Conservation (phyloP, 345 rosid species). For the Trapa bicornis region DNA sequence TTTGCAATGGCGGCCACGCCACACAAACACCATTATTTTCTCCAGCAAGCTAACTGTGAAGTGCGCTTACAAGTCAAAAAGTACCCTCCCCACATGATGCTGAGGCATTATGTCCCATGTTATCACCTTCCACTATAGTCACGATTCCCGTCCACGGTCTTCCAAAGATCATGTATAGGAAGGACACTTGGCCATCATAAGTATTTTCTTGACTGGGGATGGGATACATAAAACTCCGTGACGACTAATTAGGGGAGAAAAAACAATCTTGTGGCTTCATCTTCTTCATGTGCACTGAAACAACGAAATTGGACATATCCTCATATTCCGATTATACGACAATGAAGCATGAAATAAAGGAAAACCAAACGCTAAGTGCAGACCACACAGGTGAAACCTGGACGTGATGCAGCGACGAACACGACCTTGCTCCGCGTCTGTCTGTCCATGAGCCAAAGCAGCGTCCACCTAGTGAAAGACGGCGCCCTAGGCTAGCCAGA, state of each 20-base stretch:
- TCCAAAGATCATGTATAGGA: no score
- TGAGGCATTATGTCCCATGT: no score
- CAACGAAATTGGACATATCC: background rate
- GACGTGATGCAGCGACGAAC: constrained; percentile 30
- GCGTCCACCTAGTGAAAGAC: constrained; percentile 87
- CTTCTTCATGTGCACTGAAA: background rate
- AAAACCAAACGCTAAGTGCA: no score
- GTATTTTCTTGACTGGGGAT: background rate
- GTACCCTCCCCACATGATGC: no score
- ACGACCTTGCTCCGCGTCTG: constrained; percentile 71
- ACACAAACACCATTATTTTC: no score
- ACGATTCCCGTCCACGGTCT: no score
- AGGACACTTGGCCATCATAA: no score
- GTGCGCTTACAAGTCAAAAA: no score
- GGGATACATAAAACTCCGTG: background rate
- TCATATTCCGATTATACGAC: background rate
- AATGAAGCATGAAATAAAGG: constrained; percentile 5
- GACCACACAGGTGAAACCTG: constrained; percentile 11
- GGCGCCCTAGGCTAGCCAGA: constrained; percentile 38
- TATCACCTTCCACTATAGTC: no score
- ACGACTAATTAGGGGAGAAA: background rate
- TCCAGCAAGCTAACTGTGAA: no score
- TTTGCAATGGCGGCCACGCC: no score
- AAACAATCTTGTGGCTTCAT: background rate
- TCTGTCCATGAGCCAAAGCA: constrained; percentile 80